Conservation (phyloP, 768 basidiomycete species). For the Termitomyces heimii region DNA sequence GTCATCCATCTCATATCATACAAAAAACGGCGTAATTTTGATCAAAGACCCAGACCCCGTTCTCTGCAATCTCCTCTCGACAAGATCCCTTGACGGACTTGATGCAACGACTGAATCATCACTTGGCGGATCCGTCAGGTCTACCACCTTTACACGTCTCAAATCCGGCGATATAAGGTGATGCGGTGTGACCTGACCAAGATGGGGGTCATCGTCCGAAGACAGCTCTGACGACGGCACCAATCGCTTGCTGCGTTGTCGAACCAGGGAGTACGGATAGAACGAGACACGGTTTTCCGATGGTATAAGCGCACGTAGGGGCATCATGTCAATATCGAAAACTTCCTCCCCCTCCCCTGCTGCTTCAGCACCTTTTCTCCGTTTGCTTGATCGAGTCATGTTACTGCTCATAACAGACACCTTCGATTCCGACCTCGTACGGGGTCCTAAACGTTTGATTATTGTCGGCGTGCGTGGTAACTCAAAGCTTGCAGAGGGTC, state of each 20-base stretch:
- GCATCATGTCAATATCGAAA: neutral
- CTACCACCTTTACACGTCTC: conserved; percentile 27
- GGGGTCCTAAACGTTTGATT: neutral
- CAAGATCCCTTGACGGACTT: conserved; percentile 43
- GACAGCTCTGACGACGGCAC: conserved; percentile 28
- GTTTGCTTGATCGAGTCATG: conserved; percentile 3
- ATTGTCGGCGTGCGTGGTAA: neutral
- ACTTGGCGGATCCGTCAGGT: conserved; percentile 32
- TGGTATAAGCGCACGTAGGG: neutral
- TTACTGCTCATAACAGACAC: neutral
- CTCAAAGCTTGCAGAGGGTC: conserved; percentile 5
- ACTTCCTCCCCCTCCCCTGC: neutral
- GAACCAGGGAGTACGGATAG: conserved; percentile 2
- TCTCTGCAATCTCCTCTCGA: conserved; percentile 33
- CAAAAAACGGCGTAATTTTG: conserved; percentile 8
- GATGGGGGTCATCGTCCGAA: conserved; percentile 60
- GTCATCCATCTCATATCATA: neutral
- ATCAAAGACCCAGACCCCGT: conserved; percentile 16
- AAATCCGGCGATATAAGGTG: conserved; percentile 59
- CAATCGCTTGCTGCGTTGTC: neutral
- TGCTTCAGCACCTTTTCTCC: conserved; percentile 4
- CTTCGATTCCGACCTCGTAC: conserved; percentile 4
- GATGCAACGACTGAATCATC: conserved; percentile 39
- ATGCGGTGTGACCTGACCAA: conserved; percentile 67
- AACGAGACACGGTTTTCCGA: neutral